Evolutionary conservation across 345 rosid species (phyloP), one percentile per base, ranked within the genome.

Genomic region (Bruguiera gymnorhiza): DNA sequence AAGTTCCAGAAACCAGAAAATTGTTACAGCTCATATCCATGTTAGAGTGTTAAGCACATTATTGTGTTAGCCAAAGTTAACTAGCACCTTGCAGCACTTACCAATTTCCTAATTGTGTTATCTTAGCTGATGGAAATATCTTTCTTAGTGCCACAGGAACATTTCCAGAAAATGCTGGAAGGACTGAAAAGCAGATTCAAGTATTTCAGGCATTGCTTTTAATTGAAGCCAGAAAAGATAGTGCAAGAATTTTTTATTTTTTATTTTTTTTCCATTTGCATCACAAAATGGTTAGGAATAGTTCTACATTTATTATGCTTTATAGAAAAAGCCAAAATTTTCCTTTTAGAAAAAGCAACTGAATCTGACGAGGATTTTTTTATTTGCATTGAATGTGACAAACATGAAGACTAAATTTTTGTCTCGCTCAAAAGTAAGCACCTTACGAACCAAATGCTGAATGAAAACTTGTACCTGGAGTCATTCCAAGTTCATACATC

Each of bases 141-240:
- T 78, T 59, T 71, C 71, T 81, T 58, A 86, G 68, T 70, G 80
- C 86, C 10, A 89, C 86, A 31, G 94, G 94, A 72, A 86, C 78
- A 68, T 83, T 86, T 69, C 94, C 94, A 58, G 94, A 86, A 69
- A 88, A 88, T 27, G 89, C 91, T 53, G 94, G 94, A 71, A 86
- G 86, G 70, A 88, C 94, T 88, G 82, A 64, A 78, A 69, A 71
- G 30, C 65, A 75, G 48, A 70, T 74, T 48, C 61, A 50, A 57
- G 65, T 51, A 59, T 58, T 53, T 54, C 65, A 50, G 56, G 21
- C 16, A 61, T 27, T 46, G 50, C 55, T 34, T 18, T 62, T 23
- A 5, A 58, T 4, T 29, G 18, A 71, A 73, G 26, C 26, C 43
- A 63, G 57, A 66, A n/a, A 60, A 55, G 63, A 60, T 53, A 54